Evolutionary conservation across 257 asterid genomes (phyloP).

Genomic region (Fraxinus cuspidata): DNA sequence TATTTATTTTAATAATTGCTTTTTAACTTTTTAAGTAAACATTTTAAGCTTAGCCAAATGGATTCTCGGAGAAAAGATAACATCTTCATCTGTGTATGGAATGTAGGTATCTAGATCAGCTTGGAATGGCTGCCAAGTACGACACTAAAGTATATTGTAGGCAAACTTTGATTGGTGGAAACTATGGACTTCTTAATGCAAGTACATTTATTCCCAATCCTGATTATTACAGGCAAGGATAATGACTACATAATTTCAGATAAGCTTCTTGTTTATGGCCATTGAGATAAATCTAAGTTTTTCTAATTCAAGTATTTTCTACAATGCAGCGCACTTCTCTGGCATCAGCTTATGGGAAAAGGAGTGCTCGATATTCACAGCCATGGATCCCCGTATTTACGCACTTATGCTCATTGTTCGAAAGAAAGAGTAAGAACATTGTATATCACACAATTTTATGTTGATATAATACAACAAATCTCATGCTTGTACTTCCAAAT

Average conservation of each 20-base stretch:
- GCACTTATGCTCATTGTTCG: slow-evolving; percentile 84
- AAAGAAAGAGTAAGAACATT: slow-evolving; percentile 67
- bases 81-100: background rate
- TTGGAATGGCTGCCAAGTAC: slow-evolving; percentile 91
- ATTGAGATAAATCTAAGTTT: background rate
- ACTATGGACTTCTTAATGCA: slow-evolving; percentile 80
- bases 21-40: background rate
- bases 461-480: background rate
- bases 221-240: slow-evolving; percentile 80
- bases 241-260: no score
- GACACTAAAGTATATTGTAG: slow-evolving; percentile 79
- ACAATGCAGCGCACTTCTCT: slow-evolving; percentile 69
- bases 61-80: background rate
- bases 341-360: slow-evolving; percentile 92
- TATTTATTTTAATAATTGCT: background rate
- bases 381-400: slow-evolving; percentile 55
- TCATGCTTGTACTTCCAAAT: background rate
- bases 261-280: background rate
- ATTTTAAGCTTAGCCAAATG: background rate
- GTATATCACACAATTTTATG: background rate
- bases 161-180: slow-evolving; percentile 89
- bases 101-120: slow-evolving; percentile 94
- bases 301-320: slow-evolving; percentile 9
- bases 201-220: slow-evolving; percentile 77
- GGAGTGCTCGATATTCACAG: slow-evolving; percentile 63